Base-by-base conservation (phyloP, 2,329 filamentous ascomycete genomes). In the Scopulariopsis brevicaulis region DNA sequence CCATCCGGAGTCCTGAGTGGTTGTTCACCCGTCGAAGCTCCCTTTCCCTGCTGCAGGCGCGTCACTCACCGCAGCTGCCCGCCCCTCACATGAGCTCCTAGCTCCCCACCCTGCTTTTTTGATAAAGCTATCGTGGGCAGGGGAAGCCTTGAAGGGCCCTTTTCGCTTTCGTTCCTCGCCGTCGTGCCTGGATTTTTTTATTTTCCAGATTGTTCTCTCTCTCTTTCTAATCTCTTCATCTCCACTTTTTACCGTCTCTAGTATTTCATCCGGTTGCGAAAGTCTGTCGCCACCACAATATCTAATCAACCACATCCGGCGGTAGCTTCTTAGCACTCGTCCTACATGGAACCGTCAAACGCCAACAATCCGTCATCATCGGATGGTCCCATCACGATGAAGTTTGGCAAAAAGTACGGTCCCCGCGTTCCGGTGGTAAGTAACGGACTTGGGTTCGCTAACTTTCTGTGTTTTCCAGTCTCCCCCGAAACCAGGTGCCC, bases 401-500 rank as follows among this genome's bases (percentile, higher is more conserved):
- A 84, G 71, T 85, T 85, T 65, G 81, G 82, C 64, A 77, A 81
- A 71, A 83, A 78, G 81, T 84, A 50, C 46, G 8, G 40, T 46
- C 15, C n/a, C 40, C 40, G 18, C 7, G 7, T 6, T 46, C 40
- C 15, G 15, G n/a, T 40, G 40, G 18, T 15, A 7, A 5, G 20
- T 22, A 24, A 11, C n/a, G 46, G 20, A n/a, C 12, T 20, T 50
- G 20, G 20, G 34, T 37, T 54, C 62, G 56, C 62, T 68, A 43
- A 69, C 46, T 1, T 22, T n/a, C 3, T 15, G 4, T 40, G 2
- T 22, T 24, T 25, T 55, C 57, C 63, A 86, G 83, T 68, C 79
- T 95, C 58, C 83, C 89, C 20, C 84, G 88, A 54, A 91, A 92
- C 68, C 88, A 93, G 73, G 89, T 94, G 67, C 90, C 89, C 54